A percentile compares a stretch with the other conserved stretches of the same genome.
Evolutionary conservation across 176 grass and related monocot genomes (phyloP).

Genomic region (Coix lacrymajobi): DNA sequence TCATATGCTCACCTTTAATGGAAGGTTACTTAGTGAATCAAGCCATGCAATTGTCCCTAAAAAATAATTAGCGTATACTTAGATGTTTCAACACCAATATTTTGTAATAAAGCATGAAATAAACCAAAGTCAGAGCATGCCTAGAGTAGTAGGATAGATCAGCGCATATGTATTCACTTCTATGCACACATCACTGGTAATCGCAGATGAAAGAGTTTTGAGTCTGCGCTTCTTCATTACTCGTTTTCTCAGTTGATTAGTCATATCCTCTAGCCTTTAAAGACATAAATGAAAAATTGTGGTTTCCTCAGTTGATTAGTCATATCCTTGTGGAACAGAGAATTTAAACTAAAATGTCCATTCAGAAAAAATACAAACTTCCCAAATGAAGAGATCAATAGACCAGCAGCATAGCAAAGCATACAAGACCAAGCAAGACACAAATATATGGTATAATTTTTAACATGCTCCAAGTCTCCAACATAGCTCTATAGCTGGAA

Average conservation of each 20-base stretch:
- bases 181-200: constrained; percentile 76
- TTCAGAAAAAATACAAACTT: neutral
- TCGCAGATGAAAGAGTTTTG: constrained; percentile 79
- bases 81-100: neutral
- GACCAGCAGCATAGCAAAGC: neutral
- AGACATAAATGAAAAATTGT: constrained; percentile 22
- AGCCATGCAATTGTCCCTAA: constrained; percentile 79
- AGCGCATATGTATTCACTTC: constrained; percentile 90
- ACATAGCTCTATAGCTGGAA: neutral
- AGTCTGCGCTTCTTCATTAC: constrained; percentile 89
- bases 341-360: neutral
- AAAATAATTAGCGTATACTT: constrained; percentile 21
- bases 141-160: constrained; percentile 67
- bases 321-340: constrained; percentile 39
- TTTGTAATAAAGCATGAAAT: constrained; percentile 2
- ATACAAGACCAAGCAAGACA: neutral
- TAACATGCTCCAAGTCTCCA: neutral
- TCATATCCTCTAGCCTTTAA: constrained; percentile 82
- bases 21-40: constrained; percentile 89
- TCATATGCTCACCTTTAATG: constrained; percentile 60
- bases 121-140: constrained; percentile 37
- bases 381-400: neutral
- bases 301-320: constrained; percentile 77
- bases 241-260: constrained; percentile 81
- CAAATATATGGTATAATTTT: neutral